Percentiles rank a stretch among this genome's conserved stretches.
phyloP scores from a whole-genome alignment of 495 filamentous ascomycete genomes.

The Articulospora tetracladia region DNA sequence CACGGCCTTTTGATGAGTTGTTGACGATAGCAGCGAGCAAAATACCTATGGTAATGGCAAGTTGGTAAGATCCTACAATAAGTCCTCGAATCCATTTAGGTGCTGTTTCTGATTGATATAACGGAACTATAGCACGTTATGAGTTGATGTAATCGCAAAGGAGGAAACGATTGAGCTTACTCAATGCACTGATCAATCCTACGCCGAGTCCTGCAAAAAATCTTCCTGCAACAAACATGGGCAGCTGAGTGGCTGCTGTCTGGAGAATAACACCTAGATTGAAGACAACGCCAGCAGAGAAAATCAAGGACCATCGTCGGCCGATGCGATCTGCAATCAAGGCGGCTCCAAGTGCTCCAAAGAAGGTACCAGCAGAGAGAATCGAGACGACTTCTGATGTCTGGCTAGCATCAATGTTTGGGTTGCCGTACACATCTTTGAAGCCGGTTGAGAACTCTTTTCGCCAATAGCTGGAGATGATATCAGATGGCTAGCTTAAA shows the following conservation, averaged over 20 bases:
- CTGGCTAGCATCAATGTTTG: slow-evolving; percentile 55
- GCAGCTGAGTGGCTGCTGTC: slow-evolving; percentile 59
- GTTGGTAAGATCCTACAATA: slow-evolving; percentile 80
- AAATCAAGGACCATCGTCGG: slow-evolving; percentile 65
- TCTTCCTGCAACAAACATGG: slow-evolving; percentile 70
- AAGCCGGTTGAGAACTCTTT: slow-evolving; percentile 66
- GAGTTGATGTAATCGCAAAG: neutral
- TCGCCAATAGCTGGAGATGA: slow-evolving; percentile 44
- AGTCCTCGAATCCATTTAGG: slow-evolving; percentile 84
- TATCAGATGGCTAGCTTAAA: neutral
- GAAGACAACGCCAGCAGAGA: slow-evolving; percentile 58
- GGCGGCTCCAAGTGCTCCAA: slow-evolving; percentile 70
- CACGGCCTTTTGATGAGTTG: slow-evolving; percentile 63
- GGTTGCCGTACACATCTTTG: slow-evolving; percentile 46
- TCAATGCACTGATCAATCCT: slow-evolving; percentile 69
- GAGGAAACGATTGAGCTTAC: slow-evolving; percentile 31
- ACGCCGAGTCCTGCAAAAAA: slow-evolving; percentile 82
- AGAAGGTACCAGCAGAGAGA: slow-evolving; percentile 85
- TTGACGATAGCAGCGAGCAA: slow-evolving; percentile 74
- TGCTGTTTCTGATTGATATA: slow-evolving; percentile 84
- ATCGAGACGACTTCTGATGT: slow-evolving; percentile 76
- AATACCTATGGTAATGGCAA: slow-evolving; percentile 83
- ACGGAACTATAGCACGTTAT: slow-evolving; percentile 48
- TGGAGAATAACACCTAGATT: slow-evolving; percentile 76
- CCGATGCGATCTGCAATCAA: slow-evolving; percentile 66